Evolutionary conservation across 352 stramenopile genomes (phyloP), one percentile per base, ranked within the genome.

Genomic region (Phytophthora megakarya): DNA sequence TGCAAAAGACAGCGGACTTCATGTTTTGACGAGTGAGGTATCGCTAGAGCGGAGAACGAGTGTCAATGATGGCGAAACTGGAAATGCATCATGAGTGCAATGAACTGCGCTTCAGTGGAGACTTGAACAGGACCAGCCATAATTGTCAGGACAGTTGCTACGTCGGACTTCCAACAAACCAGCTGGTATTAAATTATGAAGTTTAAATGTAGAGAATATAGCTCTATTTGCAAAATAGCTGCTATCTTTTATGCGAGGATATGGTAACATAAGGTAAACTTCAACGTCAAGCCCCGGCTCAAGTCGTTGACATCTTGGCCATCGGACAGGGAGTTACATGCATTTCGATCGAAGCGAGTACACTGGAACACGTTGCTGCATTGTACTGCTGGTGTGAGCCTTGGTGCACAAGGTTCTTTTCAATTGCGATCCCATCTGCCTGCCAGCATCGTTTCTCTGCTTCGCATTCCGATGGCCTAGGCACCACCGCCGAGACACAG

Each of bases 1-100:
- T 38, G 67, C 57, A 73, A 33, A 76, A 68, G 42, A 70, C 33
- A 57, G 43, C 53, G 21, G 69, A 45, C 54, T 76, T 76, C 69
- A 76, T 76, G 12, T 43, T 67, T 57, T 38, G 50, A 52, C 18
- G 5, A 5, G 32, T 23, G 5, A 33, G 43, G 26, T 26, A 28
- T 19, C 52, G 50, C 30, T 35, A 35, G 30, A 35, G 8, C 3
- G 26, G 26, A 48, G 22, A 18, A 22, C 19, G 40, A 48, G 35
- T 15, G 58, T 5, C 19, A 37, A 23, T 21, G 43, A 65, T 35
- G 38, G 55, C 35, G 50, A 61, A 66, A 49, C 19, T 21, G 35
- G 48, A 42, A 61, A 43, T 62, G 63, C 13, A 9, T 19, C 1
- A 22, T 30, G 47, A 47, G 3, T 32, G 40, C 21, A 9, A 28